Base-by-base conservation (phyloP, 441 rosid species). In the Gossypium armourianum region DNA sequence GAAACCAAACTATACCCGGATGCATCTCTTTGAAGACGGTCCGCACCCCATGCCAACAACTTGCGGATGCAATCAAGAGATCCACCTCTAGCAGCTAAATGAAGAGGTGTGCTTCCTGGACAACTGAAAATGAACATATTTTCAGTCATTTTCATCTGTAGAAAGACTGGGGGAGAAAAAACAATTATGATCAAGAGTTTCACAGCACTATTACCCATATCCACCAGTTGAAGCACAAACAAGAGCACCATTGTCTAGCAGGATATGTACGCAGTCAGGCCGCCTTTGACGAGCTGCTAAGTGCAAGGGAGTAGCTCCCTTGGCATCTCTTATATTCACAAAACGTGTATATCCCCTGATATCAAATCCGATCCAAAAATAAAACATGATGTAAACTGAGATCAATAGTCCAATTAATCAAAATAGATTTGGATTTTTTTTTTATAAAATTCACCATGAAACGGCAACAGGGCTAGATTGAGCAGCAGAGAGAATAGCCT, bases 1-100 rank as follows among this genome's bases (percentile, higher is more conserved):
- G 40, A 24, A 10, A 47, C n/a, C 60, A 49, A 47, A 40, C 43
- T 24, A 72, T 92, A 94, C 99, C 99, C 99, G 56, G 96, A 89
- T 61, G 88, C 81, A 75, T 94, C 99, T 90, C 97, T 80, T 63
- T 90, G 97, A 78, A 82, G 85, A 64, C 99, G 94, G 86, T 94
- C 99, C 12, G 99, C 97, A 63, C 99, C 99, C 97, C 97, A 92
- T 0, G 99, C 97, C 72, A 94, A 85, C 83, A 94, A 80, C 40
- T 84, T 89, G 0, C 97, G 96, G 24, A 90, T 83, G 72, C 97
- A 94, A 74, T 90, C 99, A 10, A 90, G 85, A 74, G 97, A 94
- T 64, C 99, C 99, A 0, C 95, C 93, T 81, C 96, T 83, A 4
- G 99, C 99, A 47, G 99, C 99, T 73, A 94, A 79, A 83, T 92